These are phyloP conservation scores for Candida succiphila DNA, from an alignment of 805 yeast species.

Conservation along the genomic window DNA sequence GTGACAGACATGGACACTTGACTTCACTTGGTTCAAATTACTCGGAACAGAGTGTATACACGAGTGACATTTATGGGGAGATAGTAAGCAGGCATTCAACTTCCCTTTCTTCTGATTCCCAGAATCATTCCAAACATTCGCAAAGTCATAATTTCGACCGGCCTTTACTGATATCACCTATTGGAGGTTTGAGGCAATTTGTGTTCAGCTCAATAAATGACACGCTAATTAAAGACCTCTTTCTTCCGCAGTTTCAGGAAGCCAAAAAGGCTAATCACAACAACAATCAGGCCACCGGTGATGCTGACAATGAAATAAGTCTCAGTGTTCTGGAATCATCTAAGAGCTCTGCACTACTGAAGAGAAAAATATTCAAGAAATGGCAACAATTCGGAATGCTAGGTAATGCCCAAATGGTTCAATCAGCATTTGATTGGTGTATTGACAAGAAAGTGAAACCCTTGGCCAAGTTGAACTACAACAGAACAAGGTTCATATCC, in stretches of 20 bases:
- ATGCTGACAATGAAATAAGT: conserved; percentile 1
- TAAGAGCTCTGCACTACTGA: conserved; percentile 5
- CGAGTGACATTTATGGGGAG: too few species aligned
- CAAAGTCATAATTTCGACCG: conserved; percentile 1
- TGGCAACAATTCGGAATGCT: conserved; percentile 13
- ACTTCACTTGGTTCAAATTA: not conserved
- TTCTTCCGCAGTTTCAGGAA: conserved; percentile 2
- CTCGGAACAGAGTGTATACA: too few species aligned
- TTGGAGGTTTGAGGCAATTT: conserved; percentile 32
- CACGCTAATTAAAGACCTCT: conserved; percentile 10
- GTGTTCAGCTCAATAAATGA: conserved; percentile 20
- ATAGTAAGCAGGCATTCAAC: too few species aligned
- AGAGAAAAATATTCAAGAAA: conserved; percentile 6
- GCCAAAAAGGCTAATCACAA: not conserved
- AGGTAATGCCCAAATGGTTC: conserved; percentile 22
- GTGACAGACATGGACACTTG: not conserved
- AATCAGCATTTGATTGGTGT: conserved; percentile 21
- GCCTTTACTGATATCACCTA: conserved; percentile 26
- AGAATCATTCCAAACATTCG: conserved; percentile 2
- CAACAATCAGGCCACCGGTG: not conserved
- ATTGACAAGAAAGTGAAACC: conserved; percentile 19
- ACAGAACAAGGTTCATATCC: conserved; percentile 19
- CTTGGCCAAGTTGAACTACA: conserved; percentile 14
- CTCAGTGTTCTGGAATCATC: conserved; percentile 1
- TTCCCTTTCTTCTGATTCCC: not conserved